Evolutionary conservation across 2,329 filamentous ascomycete species (phyloP), one percentile per base, ranked within the genome.

Genomic region (Apiospora rasikravindrae): DNA sequence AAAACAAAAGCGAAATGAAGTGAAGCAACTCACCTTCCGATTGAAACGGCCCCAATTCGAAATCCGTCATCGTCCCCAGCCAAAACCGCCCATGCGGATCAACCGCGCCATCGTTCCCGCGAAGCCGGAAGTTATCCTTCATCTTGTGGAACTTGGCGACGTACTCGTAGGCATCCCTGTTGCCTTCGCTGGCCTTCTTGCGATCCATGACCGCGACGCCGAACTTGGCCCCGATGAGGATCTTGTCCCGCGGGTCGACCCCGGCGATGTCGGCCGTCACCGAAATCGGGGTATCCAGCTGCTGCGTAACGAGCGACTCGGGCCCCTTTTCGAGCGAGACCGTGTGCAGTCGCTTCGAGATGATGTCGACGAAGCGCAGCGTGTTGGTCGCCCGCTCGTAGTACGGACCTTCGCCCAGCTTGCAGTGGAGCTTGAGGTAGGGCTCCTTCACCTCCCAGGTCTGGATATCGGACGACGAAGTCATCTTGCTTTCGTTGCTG

Each of bases 31-130:
- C 77, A 88, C 88, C 88, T 81, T 92, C 88, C 66, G 89, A 84
- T 77, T 91, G 85, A 71, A 94, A 92, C 3, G 82, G 81, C 45
- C 88, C 88, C 26, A 84, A 76, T 22, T 82, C 82, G 77, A 90
- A 89, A 78, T 97, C 94, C 74, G 94, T 96, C 93, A 98, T 97
- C 74, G 89, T 89, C 10, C 94, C 94, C 7, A 95, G 86, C 93
- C 94, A 97, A 83, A 96, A 96, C 45, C 94, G 87, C 44, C 95
- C 95, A 74, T 91, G 88, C 37, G 90, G 91, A 79, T 98, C 95
- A 69, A 94, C 90, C 6, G 91, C 92, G 67, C 95, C 95, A 79
- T 98, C 95, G 79, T 98, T 98, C 81, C 92, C 88, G 71, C 90
- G 84, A 80, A 93, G 86, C 29, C 90, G 83, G 80, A 88, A 83